Evolutionary conservation across 163 green algal genomes (phyloP), one percentile per base, ranked within the genome.

Genomic region (Scenedesmus sp.): DNA sequence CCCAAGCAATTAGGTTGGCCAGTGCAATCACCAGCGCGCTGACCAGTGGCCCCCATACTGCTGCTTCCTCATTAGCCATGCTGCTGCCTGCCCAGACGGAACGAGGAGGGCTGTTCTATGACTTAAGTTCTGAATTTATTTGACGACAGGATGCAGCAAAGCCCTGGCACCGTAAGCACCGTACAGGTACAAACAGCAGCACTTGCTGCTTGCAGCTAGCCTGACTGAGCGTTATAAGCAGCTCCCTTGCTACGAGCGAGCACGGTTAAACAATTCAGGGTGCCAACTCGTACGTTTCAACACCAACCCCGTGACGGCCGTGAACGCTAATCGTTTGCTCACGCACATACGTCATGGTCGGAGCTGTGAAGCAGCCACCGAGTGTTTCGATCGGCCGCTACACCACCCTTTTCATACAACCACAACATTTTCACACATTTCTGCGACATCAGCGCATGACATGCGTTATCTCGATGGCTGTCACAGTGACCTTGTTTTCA

Each of bases 1-100:
- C 82, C 16, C 59, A 92, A 23, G 89, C 52, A 15, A 84, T n/a
- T 8, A 92, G n/a, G 34, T 92, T 92, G 2, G 89, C 89, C 9
- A 88, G 1, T 3, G 62, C 67, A 18, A 89, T 77, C 9, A 73
- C 16, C 15, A 74, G 10, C 23, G 79, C 66, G 18, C 18, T 56
- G 23, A 92, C 62, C 4, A 85, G 54, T 5, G 89, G 88, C 34
- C 88, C 88, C 88, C 88, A 92, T 5, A 88, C 46, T 7, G 52
- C 10, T 15, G 88, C 88, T 46, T 46, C 34, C 34, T 46, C 34
- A 46, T 46, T 46, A 83, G 82, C 13, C 56, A 79, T 79, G 23
- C 23, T 79, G 56, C 82, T 59, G 46, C 46, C 59, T 57, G 6
- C 77, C 59, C 34, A 57, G 9, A 46, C 34, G 34, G 34, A 46